These are phyloP conservation scores for Pichia sp. DNA, from an alignment of 1,139 yeast genomes.

Conservation along the genomic window DNA sequence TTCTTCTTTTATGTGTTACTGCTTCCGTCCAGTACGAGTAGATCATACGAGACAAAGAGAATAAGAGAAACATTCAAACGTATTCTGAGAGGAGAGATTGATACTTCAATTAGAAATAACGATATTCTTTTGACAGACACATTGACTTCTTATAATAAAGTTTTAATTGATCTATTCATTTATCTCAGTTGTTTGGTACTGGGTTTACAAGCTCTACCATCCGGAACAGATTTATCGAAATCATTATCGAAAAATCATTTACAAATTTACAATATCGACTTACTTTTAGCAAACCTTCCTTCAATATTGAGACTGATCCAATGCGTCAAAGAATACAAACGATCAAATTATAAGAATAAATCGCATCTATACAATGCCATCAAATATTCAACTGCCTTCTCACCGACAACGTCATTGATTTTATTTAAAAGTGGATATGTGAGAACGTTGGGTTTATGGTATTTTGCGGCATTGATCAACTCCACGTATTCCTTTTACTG, in stretches of 20 bases:
- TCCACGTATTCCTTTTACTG: constrained; percentile 75
- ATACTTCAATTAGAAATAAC: constrained; percentile 54
- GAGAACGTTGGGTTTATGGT: constrained; percentile 35
- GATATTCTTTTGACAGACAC: constrained; percentile 79
- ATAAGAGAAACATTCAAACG: constrained; percentile 44
- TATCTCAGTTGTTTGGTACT: constrained; percentile 36
- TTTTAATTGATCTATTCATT: constrained; percentile 58
- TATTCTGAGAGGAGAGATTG: constrained; percentile 47
- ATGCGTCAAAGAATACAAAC: constrained; percentile 60
- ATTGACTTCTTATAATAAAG: constrained; percentile 69
- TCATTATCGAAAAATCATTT: constrained; percentile 20
- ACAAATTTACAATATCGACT: constrained; percentile 32
- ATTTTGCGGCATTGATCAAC: constrained; percentile 45
- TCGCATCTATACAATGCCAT: constrained; percentile 60
- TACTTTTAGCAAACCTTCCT: constrained; percentile 49
- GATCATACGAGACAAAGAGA: constrained; percentile 34
- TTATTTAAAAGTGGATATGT: constrained; percentile 25
- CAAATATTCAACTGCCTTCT: constrained; percentile 63
- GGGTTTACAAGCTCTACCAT: constrained; percentile 26
- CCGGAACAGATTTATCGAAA: constrained; percentile 11
- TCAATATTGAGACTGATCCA: constrained; percentile 67
- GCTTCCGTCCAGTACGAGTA: too few species aligned
- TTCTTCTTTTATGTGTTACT: too few species aligned
- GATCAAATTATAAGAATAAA: constrained; percentile 36
- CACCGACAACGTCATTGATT: constrained; percentile 49